Evolutionary conservation across 2,329 filamentous ascomycete genomes (phyloP).

Genomic region (Colletotrichum sansevieriae): DNA sequence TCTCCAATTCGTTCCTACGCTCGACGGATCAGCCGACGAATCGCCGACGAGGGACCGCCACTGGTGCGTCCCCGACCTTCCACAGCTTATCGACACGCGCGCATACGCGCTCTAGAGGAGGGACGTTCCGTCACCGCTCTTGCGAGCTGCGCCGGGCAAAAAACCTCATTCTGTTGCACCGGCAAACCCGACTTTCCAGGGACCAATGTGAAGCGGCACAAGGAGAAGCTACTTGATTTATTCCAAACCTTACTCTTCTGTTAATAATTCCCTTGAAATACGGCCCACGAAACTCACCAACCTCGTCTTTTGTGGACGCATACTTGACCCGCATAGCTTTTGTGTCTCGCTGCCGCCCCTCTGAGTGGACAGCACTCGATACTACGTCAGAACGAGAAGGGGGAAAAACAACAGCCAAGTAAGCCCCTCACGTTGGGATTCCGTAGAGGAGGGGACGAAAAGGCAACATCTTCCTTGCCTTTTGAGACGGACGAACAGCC

Average conservation of each 20-base stretch:
- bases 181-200: constrained; percentile 1
- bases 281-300: background rate
- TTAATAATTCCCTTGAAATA: background rate
- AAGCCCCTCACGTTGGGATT: constrained; percentile 28
- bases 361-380: constrained; percentile 26
- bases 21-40: constrained; percentile 16
- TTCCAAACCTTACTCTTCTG: background rate
- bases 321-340: background rate
- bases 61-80: constrained; percentile 13
- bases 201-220: constrained; percentile 15
- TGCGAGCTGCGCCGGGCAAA: constrained; percentile 4
- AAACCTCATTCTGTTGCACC: constrained; percentile 1
- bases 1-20: constrained; percentile 29
- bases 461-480: background rate
- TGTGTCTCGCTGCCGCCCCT: constrained; percentile 28
- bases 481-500: constrained; percentile 12
- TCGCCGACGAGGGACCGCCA: constrained; percentile 22
- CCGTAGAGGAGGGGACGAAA: too few species aligned
- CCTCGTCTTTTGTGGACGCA: constrained; percentile 7
- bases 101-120: constrained; percentile 7
- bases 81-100: constrained; percentile 25
- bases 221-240: background rate
- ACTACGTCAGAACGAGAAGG: constrained; percentile 31
- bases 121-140: constrained; percentile 26
- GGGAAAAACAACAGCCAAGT: background rate